These are phyloP conservation scores for Tetracentron sinense DNA, from an alignment of 164 flowering plant genomes.

Conservation along the genomic window DNA sequence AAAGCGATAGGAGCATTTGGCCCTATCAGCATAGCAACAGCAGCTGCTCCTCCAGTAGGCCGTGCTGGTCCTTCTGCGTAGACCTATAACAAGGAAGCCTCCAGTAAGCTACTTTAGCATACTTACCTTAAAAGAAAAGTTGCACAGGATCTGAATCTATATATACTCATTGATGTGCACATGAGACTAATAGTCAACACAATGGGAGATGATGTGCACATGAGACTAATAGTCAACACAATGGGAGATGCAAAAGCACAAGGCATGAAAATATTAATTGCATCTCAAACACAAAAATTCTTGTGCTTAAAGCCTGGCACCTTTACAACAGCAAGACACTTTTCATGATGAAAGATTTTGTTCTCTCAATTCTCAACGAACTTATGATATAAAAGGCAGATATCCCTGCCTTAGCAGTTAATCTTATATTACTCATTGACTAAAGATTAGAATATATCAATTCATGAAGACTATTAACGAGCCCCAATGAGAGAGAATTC, in stretches of 20 bases:
- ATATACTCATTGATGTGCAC: neutral
- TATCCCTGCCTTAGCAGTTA: neutral
- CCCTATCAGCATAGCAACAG: slow-evolving; percentile 92
- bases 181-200: neutral
- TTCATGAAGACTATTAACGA: no score
- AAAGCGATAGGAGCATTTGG: slow-evolving; percentile 93
- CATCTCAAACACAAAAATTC: slow-evolving; percentile 1
- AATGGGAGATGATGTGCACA: no score
- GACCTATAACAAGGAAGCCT: slow-evolving; percentile 46
- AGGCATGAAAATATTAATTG: neutral
- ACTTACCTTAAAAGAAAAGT: neutral
- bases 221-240: no score
- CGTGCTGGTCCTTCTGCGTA: slow-evolving; percentile 99
- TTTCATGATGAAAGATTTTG: neutral
- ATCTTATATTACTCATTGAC: no score
- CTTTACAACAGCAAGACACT: neutral
- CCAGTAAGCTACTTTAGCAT: neutral
- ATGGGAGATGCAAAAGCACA: neutral
- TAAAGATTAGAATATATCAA: no score
- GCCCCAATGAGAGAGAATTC: no score
- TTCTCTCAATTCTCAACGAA: neutral
- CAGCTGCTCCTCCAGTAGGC: slow-evolving; percentile 99
- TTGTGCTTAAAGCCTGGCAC: neutral
- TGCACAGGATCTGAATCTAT: slow-evolving; percentile 1
- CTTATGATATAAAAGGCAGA: no score